Evolutionary conservation across 2,329 filamentous ascomycete genomes (phyloP), one percentile per base, ranked within the genome.

Genomic region (Phoma sp.): DNA sequence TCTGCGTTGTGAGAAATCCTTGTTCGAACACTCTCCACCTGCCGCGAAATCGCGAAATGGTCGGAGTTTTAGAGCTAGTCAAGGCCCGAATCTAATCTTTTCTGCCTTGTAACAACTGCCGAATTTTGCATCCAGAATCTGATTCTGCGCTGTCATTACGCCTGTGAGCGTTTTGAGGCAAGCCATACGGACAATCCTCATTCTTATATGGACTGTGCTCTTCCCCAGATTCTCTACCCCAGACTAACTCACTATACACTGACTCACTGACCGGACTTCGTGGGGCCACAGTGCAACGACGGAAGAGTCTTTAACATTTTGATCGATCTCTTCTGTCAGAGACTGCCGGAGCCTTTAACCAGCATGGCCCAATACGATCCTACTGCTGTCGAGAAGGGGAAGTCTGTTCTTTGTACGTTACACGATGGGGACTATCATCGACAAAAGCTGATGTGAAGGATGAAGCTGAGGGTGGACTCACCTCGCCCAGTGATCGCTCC

Each of bases 221-320:
- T 62, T 65, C 70, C 69, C 70, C 70, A 57, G 65, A 67, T 67
- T 63, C 50, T 47, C 51, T 55, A 45, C 65, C 64, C 60, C 65
- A 67, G 65, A 61, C 48, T 59, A 37, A 41, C 55, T 59, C 47
- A 55, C 8, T 13, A 22, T 15, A 27, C 17, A 33, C 48, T 51
- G 54, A 57, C 54, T 44, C 38, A 43, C 41, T 6, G 19, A 36
- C 56, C 49, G 37, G 51, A 58, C 48, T 57, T 37, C 62, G 60
- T 62, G 65, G 61, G 61, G 57, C 47, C 43, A 60, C 60, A 59
- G 37, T 37, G 45, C 46, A 25, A 56, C 19, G 17, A 46, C 22
- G 25, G 46, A 51, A 47, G n/a, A 46, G 3, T 46, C 41, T 51
- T 55, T 24, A 38, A 35, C 36, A 36, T 33, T 32, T 39, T 32